Conservation (phyloP, 371 early-diverging fungal species). For the Funneliformis caledonium region DNA sequence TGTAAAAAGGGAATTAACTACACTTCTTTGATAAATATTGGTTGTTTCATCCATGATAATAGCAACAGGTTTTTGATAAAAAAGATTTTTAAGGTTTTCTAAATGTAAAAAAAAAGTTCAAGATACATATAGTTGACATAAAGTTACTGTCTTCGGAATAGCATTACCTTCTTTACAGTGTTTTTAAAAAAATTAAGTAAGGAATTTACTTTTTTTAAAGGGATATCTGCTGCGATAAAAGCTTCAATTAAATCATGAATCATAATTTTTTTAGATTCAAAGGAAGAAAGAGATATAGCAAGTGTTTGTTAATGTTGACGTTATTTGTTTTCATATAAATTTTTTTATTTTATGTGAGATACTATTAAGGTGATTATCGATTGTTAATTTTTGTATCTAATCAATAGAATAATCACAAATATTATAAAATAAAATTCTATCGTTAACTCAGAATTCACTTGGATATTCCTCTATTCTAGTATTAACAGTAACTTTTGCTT, state of each 20-base stretch:
- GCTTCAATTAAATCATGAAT: constrained; percentile 25
- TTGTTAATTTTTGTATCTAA: neutral
- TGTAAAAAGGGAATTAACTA: too few relatives aligned
- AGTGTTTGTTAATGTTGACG: neutral
- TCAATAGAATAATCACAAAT: neutral
- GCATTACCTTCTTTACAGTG: neutral
- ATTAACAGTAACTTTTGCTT: too few relatives aligned
- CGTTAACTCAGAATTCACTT: neutral
- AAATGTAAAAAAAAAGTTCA: too few relatives aligned
- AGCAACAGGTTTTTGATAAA: too few relatives aligned
- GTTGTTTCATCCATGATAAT: too few relatives aligned
- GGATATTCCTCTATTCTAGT: neutral
- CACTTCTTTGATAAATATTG: too few relatives aligned
- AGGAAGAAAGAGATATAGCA: neutral
- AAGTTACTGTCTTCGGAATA: neutral
- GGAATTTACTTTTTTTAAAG: neutral
- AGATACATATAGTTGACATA: neutral
- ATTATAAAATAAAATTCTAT: constrained; percentile 5
- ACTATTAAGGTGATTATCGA: neutral
- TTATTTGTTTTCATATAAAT: neutral
- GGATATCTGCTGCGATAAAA: constrained; percentile 24
- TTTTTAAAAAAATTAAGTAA: too few relatives aligned
- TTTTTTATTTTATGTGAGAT: neutral
- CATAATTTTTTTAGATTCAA: constrained; percentile 18
- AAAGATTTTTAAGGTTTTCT: too few relatives aligned